These are phyloP conservation scores for Solanum chaucha DNA, from an alignment of 257 asterid species.

Conservation along the genomic window DNA sequence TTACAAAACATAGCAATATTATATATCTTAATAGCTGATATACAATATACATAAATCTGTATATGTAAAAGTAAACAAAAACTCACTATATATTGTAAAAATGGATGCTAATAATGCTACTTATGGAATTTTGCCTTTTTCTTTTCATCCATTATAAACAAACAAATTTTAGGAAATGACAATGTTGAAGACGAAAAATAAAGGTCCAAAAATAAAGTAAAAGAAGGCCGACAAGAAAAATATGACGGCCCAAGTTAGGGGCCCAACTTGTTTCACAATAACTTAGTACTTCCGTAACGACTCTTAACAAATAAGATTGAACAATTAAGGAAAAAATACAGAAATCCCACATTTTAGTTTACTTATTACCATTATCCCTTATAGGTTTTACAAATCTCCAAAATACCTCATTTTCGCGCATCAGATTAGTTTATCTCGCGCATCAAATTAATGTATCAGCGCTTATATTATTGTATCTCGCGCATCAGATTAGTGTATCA, in stretches of 20 bases:
- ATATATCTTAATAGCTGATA: background rate
- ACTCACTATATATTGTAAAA: background rate
- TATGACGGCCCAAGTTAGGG: background rate
- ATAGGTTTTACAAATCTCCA: no score
- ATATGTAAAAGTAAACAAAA: no score
- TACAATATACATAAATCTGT: background rate
- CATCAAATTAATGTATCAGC: no score
- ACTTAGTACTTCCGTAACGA: background rate
- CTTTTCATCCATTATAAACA: background rate
- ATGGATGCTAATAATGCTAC: background rate
- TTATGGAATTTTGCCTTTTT: background rate
- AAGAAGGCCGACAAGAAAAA: background rate
- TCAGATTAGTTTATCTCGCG: no score
- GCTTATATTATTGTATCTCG: no score
- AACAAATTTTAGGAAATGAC: background rate
- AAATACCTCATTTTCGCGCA: no score
- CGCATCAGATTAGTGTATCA: no score
- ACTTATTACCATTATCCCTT: no score
- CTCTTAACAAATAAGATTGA: background rate
- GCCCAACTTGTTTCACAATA: background rate
- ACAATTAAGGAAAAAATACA: no score
- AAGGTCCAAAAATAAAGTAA: background rate
- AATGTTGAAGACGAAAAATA: background rate
- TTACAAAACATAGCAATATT: background rate
- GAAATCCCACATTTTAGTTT: no score